Conservation (phyloP, 2,329 filamentous ascomycete genomes). For the Aspergillus chevalieri region DNA sequence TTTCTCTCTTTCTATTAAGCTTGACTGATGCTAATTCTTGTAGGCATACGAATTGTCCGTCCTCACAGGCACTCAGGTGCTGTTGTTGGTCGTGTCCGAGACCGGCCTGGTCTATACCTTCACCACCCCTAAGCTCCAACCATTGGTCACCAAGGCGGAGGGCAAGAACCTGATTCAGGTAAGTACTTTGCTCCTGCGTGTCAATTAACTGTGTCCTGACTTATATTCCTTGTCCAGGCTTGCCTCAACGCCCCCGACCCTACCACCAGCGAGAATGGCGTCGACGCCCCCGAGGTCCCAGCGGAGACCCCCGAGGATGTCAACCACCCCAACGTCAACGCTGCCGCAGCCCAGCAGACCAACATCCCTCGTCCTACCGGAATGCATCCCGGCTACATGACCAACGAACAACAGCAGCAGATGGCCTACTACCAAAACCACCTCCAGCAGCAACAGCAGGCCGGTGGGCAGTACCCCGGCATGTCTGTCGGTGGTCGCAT, state of each 20-base stretch:
- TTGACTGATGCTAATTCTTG: slow-evolving; percentile 9
- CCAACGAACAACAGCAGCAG: slow-evolving; percentile 63
- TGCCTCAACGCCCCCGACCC: slow-evolving; percentile 96
- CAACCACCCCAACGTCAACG: slow-evolving; percentile 66
- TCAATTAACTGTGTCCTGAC: neutral
- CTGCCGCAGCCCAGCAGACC: slow-evolving; percentile 50
- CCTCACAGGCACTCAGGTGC: slow-evolving; percentile 93
- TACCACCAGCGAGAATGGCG: slow-evolving; percentile 72
- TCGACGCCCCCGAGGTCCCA: slow-evolving; percentile 63
- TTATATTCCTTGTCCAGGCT: slow-evolving; percentile 54
- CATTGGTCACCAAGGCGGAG: slow-evolving; percentile 94
- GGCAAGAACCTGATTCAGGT: slow-evolving; percentile 99
- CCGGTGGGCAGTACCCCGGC: slow-evolving; percentile 61
- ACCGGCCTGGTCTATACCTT: slow-evolving; percentile 97
- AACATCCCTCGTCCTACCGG: slow-evolving; percentile 63
- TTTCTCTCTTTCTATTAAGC: neutral
- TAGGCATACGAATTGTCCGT: slow-evolving; percentile 97
- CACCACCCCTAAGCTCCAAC: slow-evolving; percentile 96
- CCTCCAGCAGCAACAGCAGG: slow-evolving; percentile 62
- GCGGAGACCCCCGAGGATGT: slow-evolving; percentile 92
- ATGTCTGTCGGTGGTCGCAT: slow-evolving; percentile 74
- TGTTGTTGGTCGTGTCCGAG: slow-evolving; percentile 93
- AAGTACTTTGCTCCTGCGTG: slow-evolving; percentile 29
- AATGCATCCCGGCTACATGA: slow-evolving; percentile 66
- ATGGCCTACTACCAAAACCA: slow-evolving; percentile 80